Percentiles rank a stretch among this genome's conserved stretches.
phyloP scores from a whole-genome alignment of 176 grass and related monocot species.

The Otatea glauca region DNA sequence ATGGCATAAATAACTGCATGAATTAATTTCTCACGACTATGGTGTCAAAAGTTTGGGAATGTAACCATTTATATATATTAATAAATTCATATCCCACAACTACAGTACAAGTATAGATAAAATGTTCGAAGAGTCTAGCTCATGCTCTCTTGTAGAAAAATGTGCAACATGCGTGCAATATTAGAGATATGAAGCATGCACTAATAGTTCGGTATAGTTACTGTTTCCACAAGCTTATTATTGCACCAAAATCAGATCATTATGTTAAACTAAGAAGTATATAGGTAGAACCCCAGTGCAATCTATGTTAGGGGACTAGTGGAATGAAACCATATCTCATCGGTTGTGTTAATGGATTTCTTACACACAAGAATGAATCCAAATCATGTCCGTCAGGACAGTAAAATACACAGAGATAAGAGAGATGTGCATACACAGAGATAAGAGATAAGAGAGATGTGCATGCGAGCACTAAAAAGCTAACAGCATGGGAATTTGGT shows the following conservation, averaged over 20 bases:
- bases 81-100: constrained; percentile 9
- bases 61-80: not conserved
- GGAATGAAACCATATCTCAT: no score
- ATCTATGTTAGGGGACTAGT: no score
- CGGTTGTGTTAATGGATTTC: not conserved
- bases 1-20: not conserved
- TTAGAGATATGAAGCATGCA: constrained; percentile 8
- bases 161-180: not conserved
- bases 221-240: not conserved
- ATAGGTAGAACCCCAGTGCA: not conserved
- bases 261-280: not conserved
- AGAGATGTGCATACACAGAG: not conserved
- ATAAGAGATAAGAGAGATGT: not conserved
- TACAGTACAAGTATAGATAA: not conserved
- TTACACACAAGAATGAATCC: not conserved
- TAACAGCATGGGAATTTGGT: not conserved
- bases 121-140: not conserved
- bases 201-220: constrained; percentile 1
- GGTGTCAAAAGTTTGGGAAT: not conserved
- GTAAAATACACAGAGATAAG: not conserved
- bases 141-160: constrained; percentile 6
- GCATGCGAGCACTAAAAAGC: constrained; percentile 1
- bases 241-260: not conserved
- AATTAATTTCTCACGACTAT: constrained; percentile 8
- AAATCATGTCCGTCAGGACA: constrained; percentile 4